A percentile compares a stretch with the other conserved stretches of the same genome.
Evolutionary conservation across 2,329 filamentous ascomycete species (phyloP).

Genomic region (Lecanicillium sp.): DNA sequence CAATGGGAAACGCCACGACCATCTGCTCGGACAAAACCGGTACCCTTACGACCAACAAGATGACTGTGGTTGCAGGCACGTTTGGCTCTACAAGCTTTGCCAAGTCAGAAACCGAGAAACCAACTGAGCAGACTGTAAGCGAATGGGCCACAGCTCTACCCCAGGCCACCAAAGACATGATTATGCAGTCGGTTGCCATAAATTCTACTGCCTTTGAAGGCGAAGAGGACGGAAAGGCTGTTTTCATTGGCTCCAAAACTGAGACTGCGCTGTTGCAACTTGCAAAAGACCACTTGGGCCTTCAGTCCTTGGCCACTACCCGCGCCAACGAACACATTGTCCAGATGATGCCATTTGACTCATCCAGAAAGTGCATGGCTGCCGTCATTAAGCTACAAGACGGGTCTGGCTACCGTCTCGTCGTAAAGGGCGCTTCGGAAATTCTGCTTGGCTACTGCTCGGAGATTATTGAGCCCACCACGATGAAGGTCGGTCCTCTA

Average conservation of each 20-base stretch:
- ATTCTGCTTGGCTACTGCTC: conserved; percentile 40
- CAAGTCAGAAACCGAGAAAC: conserved; percentile 19
- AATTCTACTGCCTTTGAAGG: conserved; percentile 52
- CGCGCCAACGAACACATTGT: conserved; percentile 37
- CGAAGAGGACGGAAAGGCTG: conserved; percentile 32
- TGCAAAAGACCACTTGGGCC: conserved; percentile 40
- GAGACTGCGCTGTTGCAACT: conserved; percentile 46
- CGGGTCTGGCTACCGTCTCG: conserved; percentile 35
- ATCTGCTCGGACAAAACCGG: conserved; percentile 61
- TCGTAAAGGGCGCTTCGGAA: conserved; percentile 50
- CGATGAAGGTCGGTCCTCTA: conserved; percentile 42
- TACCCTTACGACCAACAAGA: conserved; percentile 52
- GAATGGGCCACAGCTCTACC: conserved; percentile 14
- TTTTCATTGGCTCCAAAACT: conserved; percentile 48
- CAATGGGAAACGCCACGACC: conserved; percentile 64
- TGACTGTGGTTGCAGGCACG: conserved; percentile 65
- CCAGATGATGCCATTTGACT: conserved; percentile 47
- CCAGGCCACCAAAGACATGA: conserved; percentile 20
- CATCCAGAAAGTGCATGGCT: conserved; percentile 47
- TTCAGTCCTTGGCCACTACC: conserved; percentile 35
- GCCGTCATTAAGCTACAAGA: conserved; percentile 40
- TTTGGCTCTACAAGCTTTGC: conserved; percentile 39
- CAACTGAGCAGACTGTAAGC: conserved; percentile 9
- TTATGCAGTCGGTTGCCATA: conserved; percentile 40
- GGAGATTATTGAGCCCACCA: conserved; percentile 31